Conservation (phyloP, 2,329 filamentous ascomycete genomes). For the Alternaria postmessia region DNA sequence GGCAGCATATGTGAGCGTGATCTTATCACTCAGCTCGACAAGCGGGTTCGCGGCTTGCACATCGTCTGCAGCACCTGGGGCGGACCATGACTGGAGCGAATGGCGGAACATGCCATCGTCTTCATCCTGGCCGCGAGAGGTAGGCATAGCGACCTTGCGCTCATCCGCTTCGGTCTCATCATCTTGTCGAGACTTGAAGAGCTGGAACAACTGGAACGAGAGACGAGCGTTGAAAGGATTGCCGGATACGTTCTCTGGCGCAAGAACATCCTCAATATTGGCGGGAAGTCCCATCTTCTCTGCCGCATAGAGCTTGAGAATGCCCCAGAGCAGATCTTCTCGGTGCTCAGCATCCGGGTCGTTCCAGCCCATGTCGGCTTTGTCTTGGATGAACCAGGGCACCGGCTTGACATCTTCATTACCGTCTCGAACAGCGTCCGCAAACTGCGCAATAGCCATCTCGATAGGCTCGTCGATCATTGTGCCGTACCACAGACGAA, state of each 20-base stretch:
- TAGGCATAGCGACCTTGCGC: constrained; percentile 45
- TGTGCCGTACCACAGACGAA: constrained; percentile 89
- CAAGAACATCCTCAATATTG: constrained; percentile 72
- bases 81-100: constrained; percentile 43
- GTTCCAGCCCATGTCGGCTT: constrained; percentile 66
- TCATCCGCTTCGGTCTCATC: constrained; percentile 36
- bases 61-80: constrained; percentile 50
- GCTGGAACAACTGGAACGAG: constrained; percentile 82
- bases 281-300: constrained; percentile 56
- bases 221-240: constrained; percentile 78
- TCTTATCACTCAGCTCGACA: constrained; percentile 63
- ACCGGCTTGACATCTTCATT: constrained; percentile 73
- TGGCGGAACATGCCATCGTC: constrained; percentile 21
- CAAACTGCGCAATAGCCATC: constrained; percentile 75
- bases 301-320: constrained; percentile 81
- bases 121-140: constrained; percentile 28
- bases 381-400: constrained; percentile 74
- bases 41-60: constrained; percentile 65
- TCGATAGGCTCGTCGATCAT: constrained; percentile 73
- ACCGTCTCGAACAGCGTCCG: constrained; percentile 74
- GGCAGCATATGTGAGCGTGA: constrained; percentile 59
- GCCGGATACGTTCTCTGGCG: constrained; percentile 78
- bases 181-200: constrained; percentile 48
- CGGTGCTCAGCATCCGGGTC: constrained; percentile 66
- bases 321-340: constrained; percentile 85